phyloP scores from a whole-genome alignment of 179 eudicot genomes.

The Gypsophila paniculata region DNA sequence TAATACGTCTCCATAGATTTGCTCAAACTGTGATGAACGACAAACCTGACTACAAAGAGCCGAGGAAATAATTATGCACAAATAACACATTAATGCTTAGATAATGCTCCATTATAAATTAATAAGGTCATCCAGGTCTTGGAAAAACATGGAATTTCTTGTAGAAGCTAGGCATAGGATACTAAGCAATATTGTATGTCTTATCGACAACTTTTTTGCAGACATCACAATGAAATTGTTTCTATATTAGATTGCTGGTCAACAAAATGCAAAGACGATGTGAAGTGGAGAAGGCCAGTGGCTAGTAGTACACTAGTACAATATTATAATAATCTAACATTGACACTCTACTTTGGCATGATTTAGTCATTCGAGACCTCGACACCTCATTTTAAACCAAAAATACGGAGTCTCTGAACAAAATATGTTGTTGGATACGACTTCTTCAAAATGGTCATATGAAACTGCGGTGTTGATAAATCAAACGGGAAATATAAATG shows the following conservation, averaged over 20 bases:
- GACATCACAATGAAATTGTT: neutral
- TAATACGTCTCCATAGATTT: slow-evolving; percentile 99
- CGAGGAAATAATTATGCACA: slow-evolving; percentile 16
- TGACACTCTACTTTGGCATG: no score
- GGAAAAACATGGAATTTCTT: neutral
- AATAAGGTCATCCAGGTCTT: neutral
- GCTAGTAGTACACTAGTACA: neutral
- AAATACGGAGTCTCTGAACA: no score
- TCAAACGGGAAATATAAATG: neutral
- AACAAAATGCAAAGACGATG: no score
- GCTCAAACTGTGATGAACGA: slow-evolving; percentile 84
- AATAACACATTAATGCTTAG: neutral
- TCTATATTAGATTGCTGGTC: neutral
- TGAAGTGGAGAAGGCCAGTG: neutral
- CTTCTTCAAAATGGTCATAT: neutral
- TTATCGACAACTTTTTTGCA: neutral
- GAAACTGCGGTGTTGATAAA: no score
- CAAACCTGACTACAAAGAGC: slow-evolving; percentile 88
- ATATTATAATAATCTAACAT: no score
- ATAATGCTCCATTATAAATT: neutral
- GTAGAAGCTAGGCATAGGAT: neutral
- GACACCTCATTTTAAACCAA: no score
- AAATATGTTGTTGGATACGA: no score
- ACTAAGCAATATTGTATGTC: neutral
- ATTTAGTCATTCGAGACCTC: no score